Evolutionary conservation across 1,139 yeast genomes (phyloP).

Genomic region (Candida tunisiensis): DNA sequence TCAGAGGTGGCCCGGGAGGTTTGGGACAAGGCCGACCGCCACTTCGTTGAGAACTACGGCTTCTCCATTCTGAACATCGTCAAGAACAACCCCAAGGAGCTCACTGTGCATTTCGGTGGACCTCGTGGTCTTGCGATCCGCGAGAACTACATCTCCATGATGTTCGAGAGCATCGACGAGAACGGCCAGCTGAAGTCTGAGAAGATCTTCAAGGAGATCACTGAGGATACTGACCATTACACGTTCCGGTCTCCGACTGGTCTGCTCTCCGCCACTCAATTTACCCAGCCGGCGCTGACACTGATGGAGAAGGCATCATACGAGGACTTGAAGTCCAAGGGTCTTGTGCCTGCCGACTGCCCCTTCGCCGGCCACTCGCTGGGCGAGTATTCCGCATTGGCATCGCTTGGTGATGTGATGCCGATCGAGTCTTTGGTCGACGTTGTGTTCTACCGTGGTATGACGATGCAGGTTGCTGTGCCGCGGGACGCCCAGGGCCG

Average conservation of each 20-base stretch:
- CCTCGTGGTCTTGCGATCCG: constrained; percentile 91
- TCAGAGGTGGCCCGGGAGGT: constrained; percentile 88
- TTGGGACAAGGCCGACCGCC: constrained; percentile 96
- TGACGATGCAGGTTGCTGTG: constrained; percentile 99
- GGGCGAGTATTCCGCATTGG: constrained; percentile 96
- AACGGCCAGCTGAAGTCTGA: constrained; percentile 78
- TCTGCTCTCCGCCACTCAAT: constrained; percentile 92
- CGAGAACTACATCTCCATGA: constrained; percentile 90
- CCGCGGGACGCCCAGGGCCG: constrained; percentile 92
- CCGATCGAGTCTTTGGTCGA: constrained; percentile 96
- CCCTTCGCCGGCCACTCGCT: constrained; percentile 98
- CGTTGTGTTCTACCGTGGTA: constrained; percentile 98
- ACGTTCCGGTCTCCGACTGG: constrained; percentile 92
- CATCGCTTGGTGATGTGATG: constrained; percentile 96
- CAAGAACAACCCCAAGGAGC: constrained; percentile 86
- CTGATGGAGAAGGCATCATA: constrained; percentile 98
- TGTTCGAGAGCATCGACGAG: constrained; percentile 85
- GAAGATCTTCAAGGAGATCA: constrained; percentile 87
- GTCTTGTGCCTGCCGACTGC: constrained; percentile 83
- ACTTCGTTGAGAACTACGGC: constrained; percentile 86
- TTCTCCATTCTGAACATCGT: constrained; percentile 94
- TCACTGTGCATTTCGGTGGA: constrained; percentile 95
- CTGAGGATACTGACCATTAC: constrained; percentile 62
- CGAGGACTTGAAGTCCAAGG: constrained; percentile 93
- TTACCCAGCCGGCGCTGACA: constrained; percentile 98